phyloP scores from a whole-genome alignment of 331 rosid species.

The Telfairia occidentalis region DNA sequence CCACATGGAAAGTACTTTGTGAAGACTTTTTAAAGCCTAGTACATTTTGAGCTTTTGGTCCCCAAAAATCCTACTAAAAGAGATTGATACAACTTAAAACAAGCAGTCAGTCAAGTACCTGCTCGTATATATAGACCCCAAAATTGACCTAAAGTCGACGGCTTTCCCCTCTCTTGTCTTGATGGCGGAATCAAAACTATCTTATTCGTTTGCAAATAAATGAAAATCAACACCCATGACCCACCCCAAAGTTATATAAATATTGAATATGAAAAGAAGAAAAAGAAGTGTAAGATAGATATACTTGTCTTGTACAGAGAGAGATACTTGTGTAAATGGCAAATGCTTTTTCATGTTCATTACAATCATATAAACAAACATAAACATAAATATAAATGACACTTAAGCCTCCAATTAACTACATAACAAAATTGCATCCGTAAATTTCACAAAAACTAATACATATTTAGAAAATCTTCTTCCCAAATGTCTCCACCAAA shows the following conservation, averaged over 20 bases:
- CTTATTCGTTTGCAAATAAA: too few species aligned
- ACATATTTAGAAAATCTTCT: background rate
- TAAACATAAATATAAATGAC: background rate
- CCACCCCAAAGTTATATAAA: too few species aligned
- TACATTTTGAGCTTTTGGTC: background rate
- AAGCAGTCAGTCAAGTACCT: background rate
- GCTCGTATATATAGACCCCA: background rate
- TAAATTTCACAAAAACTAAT: background rate
- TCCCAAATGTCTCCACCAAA: background rate
- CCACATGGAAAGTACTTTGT: background rate
- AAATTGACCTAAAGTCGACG: too few species aligned
- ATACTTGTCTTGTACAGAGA: too few species aligned
- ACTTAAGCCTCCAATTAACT: background rate
- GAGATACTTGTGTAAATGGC: background rate
- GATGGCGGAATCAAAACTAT: too few species aligned
- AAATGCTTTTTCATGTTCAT: background rate
- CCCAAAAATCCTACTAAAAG: background rate
- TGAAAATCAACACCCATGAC: background rate
- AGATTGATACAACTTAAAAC: background rate
- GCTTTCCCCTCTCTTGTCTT: too few species aligned
- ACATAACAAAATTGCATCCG: background rate
- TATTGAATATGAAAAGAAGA: background rate
- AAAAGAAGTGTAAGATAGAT: too few species aligned
- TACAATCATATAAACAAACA: background rate
- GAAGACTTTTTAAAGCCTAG: background rate